phyloP scores from a whole-genome alignment of 495 filamentous ascomycete species.

The Aspergillus steynii region DNA sequence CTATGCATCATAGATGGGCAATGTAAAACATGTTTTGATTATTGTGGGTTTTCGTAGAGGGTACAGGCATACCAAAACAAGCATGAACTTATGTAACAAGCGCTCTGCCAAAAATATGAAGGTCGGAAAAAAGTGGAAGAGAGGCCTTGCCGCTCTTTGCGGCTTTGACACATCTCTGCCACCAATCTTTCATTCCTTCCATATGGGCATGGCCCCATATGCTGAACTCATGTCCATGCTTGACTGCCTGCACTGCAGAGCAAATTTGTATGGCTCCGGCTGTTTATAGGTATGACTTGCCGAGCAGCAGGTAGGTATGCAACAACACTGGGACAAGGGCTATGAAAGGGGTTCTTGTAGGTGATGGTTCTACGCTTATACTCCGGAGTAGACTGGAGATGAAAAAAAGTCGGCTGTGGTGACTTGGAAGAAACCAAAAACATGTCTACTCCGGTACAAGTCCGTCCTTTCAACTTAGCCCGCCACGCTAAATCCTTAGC shows the following conservation, averaged over 20 bases:
- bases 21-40: slow-evolving; percentile 46
- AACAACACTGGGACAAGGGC: too few relatives aligned
- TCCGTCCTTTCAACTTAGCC: not conserved
- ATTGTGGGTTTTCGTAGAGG: not conserved
- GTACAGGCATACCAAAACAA: not conserved
- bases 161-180: too few relatives aligned
- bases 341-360: not conserved
- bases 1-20: slow-evolving; percentile 49
- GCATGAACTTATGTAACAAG: not conserved
- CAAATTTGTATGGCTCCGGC: too few relatives aligned
- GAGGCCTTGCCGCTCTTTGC: too few relatives aligned
- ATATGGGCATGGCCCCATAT: not conserved
- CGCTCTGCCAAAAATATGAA: too few relatives aligned
- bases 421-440: not conserved
- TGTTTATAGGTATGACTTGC: too few relatives aligned
- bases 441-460: not conserved
- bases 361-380: too few relatives aligned
- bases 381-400: too few relatives aligned
- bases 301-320: too few relatives aligned
- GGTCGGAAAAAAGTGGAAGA: too few relatives aligned
- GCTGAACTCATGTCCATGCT: not conserved
- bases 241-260: too few relatives aligned
- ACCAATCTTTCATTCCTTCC: not conserved
- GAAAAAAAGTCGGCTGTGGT: not conserved
- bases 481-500: not conserved